These are phyloP conservation scores for Cercospora canescens DNA, from an alignment of 2,329 filamentous ascomycete genomes.

Conservation along the genomic window DNA sequence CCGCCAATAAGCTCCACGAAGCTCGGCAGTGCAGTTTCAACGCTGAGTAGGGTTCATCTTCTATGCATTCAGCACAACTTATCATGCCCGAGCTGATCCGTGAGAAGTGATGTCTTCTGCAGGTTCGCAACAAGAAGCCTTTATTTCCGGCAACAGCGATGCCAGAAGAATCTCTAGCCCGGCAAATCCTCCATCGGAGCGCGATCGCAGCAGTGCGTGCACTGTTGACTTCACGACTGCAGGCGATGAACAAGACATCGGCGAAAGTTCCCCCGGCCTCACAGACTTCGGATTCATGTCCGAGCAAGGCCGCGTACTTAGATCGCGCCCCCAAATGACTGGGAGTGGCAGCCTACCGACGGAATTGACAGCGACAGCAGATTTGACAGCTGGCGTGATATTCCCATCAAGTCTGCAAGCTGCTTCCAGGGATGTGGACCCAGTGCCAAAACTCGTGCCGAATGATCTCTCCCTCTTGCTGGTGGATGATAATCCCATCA, in stretches of 20 bases:
- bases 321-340: not conserved
- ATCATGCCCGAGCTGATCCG: not conserved
- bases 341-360: not conserved
- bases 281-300: not conserved
- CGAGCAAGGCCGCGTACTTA: not conserved
- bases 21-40: not conserved
- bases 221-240: not conserved
- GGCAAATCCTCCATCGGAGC: not conserved
- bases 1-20: not conserved
- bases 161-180: not conserved
- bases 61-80: not conserved
- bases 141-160: not conserved
- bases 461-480: conserved; percentile 21
- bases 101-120: not conserved
- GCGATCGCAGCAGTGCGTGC: not conserved
- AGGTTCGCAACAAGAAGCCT: not conserved
- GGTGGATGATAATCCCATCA: conserved; percentile 36
- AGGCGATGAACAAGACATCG: not conserved
- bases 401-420: not conserved
- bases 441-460: not conserved
- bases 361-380: not conserved
- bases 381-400: not conserved
- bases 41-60: not conserved
- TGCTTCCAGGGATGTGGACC: not conserved
- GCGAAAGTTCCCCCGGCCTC: not conserved